Evolutionary conservation across 371 early-diverging fungal genomes (phyloP).

Genomic region (Mucor mucedo): DNA sequence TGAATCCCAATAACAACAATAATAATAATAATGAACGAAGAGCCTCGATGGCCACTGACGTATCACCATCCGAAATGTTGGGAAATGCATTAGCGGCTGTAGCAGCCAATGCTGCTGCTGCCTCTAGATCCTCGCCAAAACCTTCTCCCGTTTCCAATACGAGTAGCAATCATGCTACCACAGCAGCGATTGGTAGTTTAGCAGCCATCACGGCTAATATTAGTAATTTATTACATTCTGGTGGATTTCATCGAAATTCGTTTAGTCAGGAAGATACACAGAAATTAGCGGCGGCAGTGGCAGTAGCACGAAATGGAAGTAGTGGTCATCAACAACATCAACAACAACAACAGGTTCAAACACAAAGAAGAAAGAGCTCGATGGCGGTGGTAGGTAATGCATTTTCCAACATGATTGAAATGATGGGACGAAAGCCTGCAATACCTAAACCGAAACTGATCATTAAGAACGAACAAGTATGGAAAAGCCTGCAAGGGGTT

Average conservation of each 20-base stretch:
- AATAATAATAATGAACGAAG: conserved; percentile 11
- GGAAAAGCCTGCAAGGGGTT: conserved; percentile 43
- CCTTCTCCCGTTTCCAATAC: neutral
- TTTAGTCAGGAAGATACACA: conserved; percentile 36
- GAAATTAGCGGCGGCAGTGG: conserved; percentile 31
- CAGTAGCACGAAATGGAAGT: conserved; percentile 7
- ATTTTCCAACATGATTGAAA: conserved; percentile 20
- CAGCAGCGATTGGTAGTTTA: conserved; percentile 39
- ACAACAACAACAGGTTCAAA: neutral
- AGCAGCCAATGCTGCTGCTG: conserved; percentile 32
- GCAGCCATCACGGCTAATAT: conserved; percentile 47
- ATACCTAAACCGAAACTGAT: conserved; percentile 44
- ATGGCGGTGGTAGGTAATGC: conserved; percentile 20
- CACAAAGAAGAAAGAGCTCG: conserved; percentile 22
- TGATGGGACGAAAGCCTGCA: neutral
- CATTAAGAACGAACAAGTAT: conserved; percentile 56
- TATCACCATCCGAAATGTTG: conserved; percentile 32
- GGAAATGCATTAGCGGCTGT: conserved; percentile 49
- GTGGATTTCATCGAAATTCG: conserved; percentile 26
- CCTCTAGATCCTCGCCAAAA: conserved; percentile 6
- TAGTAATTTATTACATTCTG: conserved; percentile 31
- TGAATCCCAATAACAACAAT: neutral
- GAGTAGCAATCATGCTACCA: neutral
- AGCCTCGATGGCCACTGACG: conserved; percentile 14
- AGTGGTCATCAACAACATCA: conserved; percentile 3